These are phyloP conservation scores for Hordeum vulgare DNA, from an alignment of 176 grass and related monocot species.

Conservation along the genomic window DNA sequence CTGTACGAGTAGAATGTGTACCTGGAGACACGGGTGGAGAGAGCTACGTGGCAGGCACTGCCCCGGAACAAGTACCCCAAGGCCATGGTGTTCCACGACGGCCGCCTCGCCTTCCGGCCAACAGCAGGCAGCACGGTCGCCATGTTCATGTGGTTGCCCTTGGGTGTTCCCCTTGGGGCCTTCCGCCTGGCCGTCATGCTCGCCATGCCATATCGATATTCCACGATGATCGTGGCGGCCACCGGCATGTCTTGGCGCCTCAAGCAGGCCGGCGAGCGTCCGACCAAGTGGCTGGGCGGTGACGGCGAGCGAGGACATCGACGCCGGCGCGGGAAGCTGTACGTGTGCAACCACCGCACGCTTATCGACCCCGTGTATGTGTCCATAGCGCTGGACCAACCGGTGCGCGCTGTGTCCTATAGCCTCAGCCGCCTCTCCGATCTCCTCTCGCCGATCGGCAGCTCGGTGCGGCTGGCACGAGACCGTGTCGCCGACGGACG, in stretches of 20 bases:
- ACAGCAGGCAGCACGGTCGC: constrained; percentile 20
- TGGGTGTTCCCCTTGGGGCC: too few species aligned
- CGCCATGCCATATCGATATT: constrained; percentile 39
- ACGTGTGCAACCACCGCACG: constrained; percentile 81
- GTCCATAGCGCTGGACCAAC: constrained; percentile 39
- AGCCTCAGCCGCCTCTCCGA: constrained; percentile 54
- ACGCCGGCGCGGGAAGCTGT: constrained; percentile 22
- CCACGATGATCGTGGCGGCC: background rate
- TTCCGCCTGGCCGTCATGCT: background rate
- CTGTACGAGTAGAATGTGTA: constrained; percentile 34
- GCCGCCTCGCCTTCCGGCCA: constrained; percentile 53
- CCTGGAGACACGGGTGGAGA: constrained; percentile 29
- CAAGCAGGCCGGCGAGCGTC: too few species aligned
- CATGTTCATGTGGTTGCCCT: constrained; percentile 6
- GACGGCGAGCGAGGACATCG: too few species aligned
- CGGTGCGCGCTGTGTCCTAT: constrained; percentile 56
- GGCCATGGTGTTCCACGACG: constrained; percentile 64
- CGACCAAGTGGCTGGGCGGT: too few species aligned
- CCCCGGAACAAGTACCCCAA: constrained; percentile 31
- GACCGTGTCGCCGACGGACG: constrained; percentile 28
- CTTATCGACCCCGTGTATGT: constrained; percentile 75
- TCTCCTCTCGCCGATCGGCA: constrained; percentile 51
- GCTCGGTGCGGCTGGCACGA: constrained; percentile 34
- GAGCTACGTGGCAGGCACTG: constrained; percentile 27
- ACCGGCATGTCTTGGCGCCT: too few species aligned